phyloP scores from a whole-genome alignment of 805 yeast genomes.

The Wickerhamiella bombiphila region DNA sequence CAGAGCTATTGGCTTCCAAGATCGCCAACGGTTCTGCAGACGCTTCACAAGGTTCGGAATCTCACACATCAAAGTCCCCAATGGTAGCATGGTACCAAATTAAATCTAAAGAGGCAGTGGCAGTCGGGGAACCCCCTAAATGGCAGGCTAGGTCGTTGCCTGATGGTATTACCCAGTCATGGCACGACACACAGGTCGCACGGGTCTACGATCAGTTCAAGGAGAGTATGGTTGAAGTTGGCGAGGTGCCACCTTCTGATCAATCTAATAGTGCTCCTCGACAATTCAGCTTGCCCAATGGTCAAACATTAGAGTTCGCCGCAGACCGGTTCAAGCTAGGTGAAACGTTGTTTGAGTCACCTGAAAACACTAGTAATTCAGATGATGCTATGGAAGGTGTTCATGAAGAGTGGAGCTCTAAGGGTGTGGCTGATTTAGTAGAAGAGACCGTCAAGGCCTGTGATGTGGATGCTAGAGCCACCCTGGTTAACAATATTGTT shows the following conservation, averaged over 20 bases:
- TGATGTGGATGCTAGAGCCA: slow-evolving; percentile 83
- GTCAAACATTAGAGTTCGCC: slow-evolving; percentile 47
- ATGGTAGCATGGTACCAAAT: slow-evolving; percentile 29
- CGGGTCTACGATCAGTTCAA: slow-evolving; percentile 58
- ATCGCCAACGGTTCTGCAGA: too few species aligned
- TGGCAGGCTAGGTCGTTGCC: slow-evolving; percentile 20
- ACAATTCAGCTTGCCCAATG: slow-evolving; percentile 51
- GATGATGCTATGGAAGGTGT: slow-evolving; percentile 1
- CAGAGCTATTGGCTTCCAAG: slow-evolving; percentile 29
- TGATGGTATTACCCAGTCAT: slow-evolving; percentile 30
- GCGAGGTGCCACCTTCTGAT: slow-evolving; percentile 22
- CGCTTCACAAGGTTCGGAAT: too few species aligned
- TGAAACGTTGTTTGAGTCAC: slow-evolving; percentile 48
- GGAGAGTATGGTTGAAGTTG: slow-evolving; percentile 29
- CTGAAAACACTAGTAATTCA: too few species aligned
- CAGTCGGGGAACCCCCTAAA: slow-evolving; percentile 24
- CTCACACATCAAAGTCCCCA: too few species aligned
- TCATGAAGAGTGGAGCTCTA: slow-evolving; percentile 12
- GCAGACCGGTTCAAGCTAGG: slow-evolving; percentile 48
- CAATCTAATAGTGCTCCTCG: slow-evolving; percentile 3
- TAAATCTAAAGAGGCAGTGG: slow-evolving; percentile 28
- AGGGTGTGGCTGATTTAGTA: slow-evolving; percentile 44
- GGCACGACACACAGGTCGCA: slow-evolving; percentile 40
- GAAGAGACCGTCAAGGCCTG: slow-evolving; percentile 32
- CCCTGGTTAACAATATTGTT: slow-evolving; percentile 76